Percentiles rank a stretch among this genome's conserved stretches.
Evolutionary conservation across 2,329 filamentous ascomycete species (phyloP).

Genomic region (Rhynchosporium agropyri): DNA sequence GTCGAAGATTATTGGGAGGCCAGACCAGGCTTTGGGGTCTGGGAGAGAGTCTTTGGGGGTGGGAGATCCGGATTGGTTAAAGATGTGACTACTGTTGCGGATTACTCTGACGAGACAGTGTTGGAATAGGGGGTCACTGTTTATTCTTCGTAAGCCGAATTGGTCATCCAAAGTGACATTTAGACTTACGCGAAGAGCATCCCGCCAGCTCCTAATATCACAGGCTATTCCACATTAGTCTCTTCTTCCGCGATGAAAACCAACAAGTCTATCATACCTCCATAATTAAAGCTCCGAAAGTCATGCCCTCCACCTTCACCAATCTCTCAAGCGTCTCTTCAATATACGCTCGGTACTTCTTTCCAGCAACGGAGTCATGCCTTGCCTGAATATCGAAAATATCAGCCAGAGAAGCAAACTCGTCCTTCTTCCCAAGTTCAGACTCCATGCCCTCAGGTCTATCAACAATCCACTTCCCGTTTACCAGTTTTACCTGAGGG

Average conservation of each 20-base stretch:
- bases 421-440: constrained; percentile 23
- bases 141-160: neutral
- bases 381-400: constrained; percentile 63
- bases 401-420: constrained; percentile 49
- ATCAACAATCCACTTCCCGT: constrained; percentile 66
- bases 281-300: constrained; percentile 77
- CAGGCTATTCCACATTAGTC: constrained; percentile 48
- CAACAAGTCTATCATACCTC: constrained; percentile 48
- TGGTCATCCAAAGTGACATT: constrained; percentile 2
- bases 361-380: constrained; percentile 48
- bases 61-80: constrained; percentile 21
- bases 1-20: constrained; percentile 79
- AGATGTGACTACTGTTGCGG: constrained; percentile 52
- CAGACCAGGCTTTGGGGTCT: constrained; percentile 58
- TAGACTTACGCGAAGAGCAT: constrained; percentile 74
- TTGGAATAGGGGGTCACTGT: constrained; percentile 80
- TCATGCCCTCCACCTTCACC: constrained; percentile 57
- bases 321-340: constrained; percentile 55
- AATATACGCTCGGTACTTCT: constrained; percentile 64
- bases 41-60: constrained; percentile 19
- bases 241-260: neutral
- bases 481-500: constrained; percentile 67
- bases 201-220: constrained; percentile 79
- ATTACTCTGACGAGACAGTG: constrained; percentile 68
- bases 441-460: constrained; percentile 29